These are phyloP conservation scores for Lippia alba DNA, from an alignment of 305 asterid species.

Conservation along the genomic window DNA sequence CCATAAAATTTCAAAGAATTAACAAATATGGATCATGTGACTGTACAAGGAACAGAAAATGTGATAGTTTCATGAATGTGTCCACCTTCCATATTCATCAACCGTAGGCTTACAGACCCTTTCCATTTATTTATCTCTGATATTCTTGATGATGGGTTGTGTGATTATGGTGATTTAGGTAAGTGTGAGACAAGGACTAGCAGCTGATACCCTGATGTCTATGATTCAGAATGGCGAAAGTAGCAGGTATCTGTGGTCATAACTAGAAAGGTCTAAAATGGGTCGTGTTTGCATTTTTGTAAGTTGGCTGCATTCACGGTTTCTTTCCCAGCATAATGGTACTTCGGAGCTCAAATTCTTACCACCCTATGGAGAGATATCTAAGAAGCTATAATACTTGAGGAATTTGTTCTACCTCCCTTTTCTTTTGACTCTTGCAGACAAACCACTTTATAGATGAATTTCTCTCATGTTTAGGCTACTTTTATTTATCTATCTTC, in stretches of 20 bases:
- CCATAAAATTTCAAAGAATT: slow-evolving; percentile 3
- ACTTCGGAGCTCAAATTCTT: neutral
- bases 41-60: slow-evolving; percentile 3
- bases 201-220: slow-evolving; percentile 72
- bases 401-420: neutral
- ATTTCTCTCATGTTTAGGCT: slow-evolving; percentile 6
- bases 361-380: neutral
- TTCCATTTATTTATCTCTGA: slow-evolving; percentile 19
- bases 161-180: slow-evolving; percentile 50
- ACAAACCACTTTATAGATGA: slow-evolving; percentile 4
- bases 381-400: slow-evolving; percentile 12
- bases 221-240: slow-evolving; percentile 80
- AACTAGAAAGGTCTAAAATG: slow-evolving; percentile 2
- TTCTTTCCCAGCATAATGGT: neutral
- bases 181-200: slow-evolving; percentile 77
- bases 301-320: neutral
- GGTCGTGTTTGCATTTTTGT: slow-evolving; percentile 10
- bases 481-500: slow-evolving; percentile 11
- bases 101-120: slow-evolving; percentile 2
- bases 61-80: neutral
- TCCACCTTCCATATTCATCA: neutral
- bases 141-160: slow-evolving; percentile 12
- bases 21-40: slow-evolving; percentile 17
- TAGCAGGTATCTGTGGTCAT: slow-evolving; percentile 54
- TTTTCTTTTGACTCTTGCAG: neutral